These are phyloP conservation scores for Vicia faba DNA, from an alignment of 306 rosid genomes.

Conservation along the genomic window DNA sequence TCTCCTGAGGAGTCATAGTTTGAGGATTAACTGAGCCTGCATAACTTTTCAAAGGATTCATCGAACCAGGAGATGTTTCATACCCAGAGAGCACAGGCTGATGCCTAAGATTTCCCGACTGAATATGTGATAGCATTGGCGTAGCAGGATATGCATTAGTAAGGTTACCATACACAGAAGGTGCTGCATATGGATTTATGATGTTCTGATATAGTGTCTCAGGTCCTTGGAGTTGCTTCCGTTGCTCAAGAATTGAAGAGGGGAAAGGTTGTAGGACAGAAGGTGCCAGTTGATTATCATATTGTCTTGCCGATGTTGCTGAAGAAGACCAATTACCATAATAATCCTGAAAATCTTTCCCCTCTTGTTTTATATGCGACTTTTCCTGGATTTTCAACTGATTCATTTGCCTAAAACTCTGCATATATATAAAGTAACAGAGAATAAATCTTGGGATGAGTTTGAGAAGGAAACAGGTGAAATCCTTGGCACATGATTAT, in stretches of 20 bases:
- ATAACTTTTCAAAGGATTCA: conserved; percentile 46
- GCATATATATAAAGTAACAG: conserved; percentile 35
- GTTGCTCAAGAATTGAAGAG: conserved; percentile 52
- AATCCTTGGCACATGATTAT: conserved; percentile 27
- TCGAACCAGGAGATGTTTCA: conserved; percentile 48
- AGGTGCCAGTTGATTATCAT: conserved; percentile 55
- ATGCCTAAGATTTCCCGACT: conserved; percentile 51
- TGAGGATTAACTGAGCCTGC: conserved; percentile 53
- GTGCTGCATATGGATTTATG: conserved; percentile 52
- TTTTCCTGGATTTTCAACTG: conserved; percentile 49
- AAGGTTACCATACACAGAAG: conserved; percentile 54
- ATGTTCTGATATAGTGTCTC: conserved; percentile 57
- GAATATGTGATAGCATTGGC: conserved; percentile 64
- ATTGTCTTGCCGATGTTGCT: conserved; percentile 48
- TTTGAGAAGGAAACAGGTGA: conserved; percentile 23
- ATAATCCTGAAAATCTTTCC: conserved; percentile 46
- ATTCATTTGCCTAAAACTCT: conserved; percentile 59
- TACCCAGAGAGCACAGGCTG: conserved; percentile 50
- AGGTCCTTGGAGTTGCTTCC: conserved; percentile 57
- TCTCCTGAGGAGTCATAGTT: conserved; percentile 93
- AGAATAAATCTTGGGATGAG: conserved; percentile 18
- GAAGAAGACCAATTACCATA: conserved; percentile 66
- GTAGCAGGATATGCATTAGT: conserved; percentile 55
- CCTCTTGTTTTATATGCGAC: conserved; percentile 51
- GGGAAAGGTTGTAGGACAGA: conserved; percentile 56